Percentiles rank a stretch among this genome's conserved stretches.
These are phyloP conservation scores for Microthlaspi erraticum DNA, from an alignment of 345 rosid species.

Conservation along the genomic window DNA sequence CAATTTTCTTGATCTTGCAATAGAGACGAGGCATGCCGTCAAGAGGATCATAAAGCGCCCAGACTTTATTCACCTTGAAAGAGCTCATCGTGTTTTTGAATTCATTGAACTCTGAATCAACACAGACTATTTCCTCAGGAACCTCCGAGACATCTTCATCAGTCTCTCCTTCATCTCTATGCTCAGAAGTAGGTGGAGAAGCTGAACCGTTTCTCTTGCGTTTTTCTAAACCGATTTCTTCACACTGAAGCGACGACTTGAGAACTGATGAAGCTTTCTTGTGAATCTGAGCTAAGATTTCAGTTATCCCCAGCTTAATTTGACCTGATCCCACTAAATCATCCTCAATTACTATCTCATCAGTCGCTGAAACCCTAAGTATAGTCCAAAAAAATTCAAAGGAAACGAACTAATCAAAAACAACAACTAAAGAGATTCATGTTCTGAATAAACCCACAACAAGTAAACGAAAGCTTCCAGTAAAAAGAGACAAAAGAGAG, in stretches of 20 bases:
- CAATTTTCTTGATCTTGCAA: constrained; percentile 58
- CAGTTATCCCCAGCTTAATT: not conserved
- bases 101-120: constrained; percentile 71
- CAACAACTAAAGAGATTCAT: not conserved
- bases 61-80: constrained; percentile 65
- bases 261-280: not conserved
- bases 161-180: not conserved
- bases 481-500: not conserved
- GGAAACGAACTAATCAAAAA: no score
- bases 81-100: constrained; percentile 55
- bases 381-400: not conserved
- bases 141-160: constrained; percentile 19
- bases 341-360: not conserved
- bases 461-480: not conserved
- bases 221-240: not conserved
- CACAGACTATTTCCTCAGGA: constrained; percentile 39
- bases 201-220: no score
- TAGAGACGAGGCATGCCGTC: constrained; percentile 86
- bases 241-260: not conserved
- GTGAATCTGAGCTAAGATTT: not conserved
- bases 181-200: no score
- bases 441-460: not conserved
- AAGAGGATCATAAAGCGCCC: constrained; percentile 77
- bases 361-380: constrained; percentile 21
- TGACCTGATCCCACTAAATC: not conserved